Conservation (phyloP, 768 basidiomycete genomes). For the Baorangia bicolor region DNA sequence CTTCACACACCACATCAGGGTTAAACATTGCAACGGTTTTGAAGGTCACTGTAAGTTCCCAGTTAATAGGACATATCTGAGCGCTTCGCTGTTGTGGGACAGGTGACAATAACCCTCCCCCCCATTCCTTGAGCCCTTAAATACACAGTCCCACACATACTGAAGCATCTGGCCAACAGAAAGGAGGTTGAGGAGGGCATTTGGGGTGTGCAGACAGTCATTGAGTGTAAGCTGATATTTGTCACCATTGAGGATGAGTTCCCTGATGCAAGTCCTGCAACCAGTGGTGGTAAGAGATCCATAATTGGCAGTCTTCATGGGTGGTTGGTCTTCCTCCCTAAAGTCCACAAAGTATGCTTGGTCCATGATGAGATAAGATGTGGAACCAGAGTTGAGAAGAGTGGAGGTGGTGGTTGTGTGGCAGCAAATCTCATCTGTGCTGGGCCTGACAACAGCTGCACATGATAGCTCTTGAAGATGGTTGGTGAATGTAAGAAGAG, state of each 20-base stretch:
- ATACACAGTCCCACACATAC: not conserved
- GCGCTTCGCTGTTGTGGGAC: not conserved
- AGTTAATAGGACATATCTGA: rapidly evolving
- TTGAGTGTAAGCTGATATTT: not conserved
- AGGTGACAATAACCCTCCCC: not conserved
- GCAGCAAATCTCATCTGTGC: not conserved
- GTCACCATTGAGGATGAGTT: not conserved
- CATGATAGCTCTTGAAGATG: not conserved
- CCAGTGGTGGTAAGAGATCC: rapidly evolving
- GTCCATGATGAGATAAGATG: not conserved
- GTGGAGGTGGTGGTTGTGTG: not conserved
- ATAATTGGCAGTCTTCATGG: not conserved
- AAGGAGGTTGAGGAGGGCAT: no score
- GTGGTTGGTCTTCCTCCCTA: no score
- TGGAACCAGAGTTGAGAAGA: not conserved
- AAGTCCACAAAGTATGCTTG: not conserved
- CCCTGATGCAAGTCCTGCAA: not conserved
- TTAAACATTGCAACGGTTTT: no score
- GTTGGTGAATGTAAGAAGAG: no score
- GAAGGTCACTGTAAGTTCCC: no score
- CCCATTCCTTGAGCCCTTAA: rapidly evolving
- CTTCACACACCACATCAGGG: no score
- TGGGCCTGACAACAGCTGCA: not conserved
- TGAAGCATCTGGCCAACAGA: not conserved
- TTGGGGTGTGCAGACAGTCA: not conserved